phyloP scores from a whole-genome alignment of 768 basidiomycete species.

The Boletus coccyginus region DNA sequence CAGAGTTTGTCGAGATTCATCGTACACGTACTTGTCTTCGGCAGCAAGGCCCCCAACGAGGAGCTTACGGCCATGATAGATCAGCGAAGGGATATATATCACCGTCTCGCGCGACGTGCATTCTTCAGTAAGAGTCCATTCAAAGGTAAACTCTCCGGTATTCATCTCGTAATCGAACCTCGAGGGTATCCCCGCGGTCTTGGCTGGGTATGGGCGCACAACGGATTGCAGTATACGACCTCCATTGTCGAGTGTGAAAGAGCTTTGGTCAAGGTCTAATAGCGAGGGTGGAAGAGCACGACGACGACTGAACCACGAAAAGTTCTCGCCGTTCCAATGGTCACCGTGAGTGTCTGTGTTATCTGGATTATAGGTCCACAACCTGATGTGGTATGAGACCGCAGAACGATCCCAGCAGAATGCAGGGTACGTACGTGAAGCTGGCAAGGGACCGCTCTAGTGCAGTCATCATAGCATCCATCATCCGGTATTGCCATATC shows the following conservation, averaged over 20 bases:
- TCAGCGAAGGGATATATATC: slow-evolving; percentile 69
- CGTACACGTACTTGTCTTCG: slow-evolving; percentile 55
- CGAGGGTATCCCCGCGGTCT: slow-evolving; percentile 82
- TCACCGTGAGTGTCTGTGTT: slow-evolving; percentile 82
- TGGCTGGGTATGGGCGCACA: slow-evolving; percentile 89
- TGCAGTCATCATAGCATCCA: slow-evolving; percentile 88
- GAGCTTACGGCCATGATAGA: slow-evolving; percentile 57
- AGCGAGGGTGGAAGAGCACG: slow-evolving; percentile 56
- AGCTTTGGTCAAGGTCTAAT: slow-evolving; percentile 56
- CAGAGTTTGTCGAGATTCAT: slow-evolving; percentile 69
- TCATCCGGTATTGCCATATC: slow-evolving; percentile 84
- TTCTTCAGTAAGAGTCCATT: slow-evolving; percentile 46
- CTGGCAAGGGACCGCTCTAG: slow-evolving; percentile 75
- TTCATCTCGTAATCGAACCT: slow-evolving; percentile 76
- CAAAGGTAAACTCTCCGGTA: slow-evolving; percentile 60
- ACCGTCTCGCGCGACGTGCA: slow-evolving; percentile 64
- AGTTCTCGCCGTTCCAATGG: slow-evolving; percentile 95
- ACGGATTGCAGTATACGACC: slow-evolving; percentile 72
- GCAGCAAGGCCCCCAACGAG: slow-evolving; percentile 53
- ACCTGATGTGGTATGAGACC: slow-evolving; percentile 38
- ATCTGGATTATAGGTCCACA: slow-evolving; percentile 94
- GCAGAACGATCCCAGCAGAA: background rate
- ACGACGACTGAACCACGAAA: slow-evolving; percentile 83
- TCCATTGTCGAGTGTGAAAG: slow-evolving; percentile 78
- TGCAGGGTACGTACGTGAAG: slow-evolving; percentile 67